Evolutionary conservation across 2,329 filamentous ascomycete genomes (phyloP), one percentile per base, ranked within the genome.

Genomic region (Aspergillus vadensis): DNA sequence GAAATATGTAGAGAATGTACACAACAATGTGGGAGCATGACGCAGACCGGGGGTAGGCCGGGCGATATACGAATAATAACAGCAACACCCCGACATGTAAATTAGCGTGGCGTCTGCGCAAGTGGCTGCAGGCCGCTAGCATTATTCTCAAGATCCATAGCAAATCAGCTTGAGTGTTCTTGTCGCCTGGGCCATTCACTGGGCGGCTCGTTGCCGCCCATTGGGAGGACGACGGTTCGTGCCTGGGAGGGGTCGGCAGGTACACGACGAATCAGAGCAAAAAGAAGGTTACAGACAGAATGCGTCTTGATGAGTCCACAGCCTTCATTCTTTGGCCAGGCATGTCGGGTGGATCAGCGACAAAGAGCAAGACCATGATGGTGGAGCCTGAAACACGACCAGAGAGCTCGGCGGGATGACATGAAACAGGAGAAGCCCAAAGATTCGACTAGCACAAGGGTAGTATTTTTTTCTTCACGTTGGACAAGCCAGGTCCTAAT

Each of bases 361-460:
- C 59, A 57, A 63, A 50, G 48, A 44, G 21, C 19, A 51, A 57
- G 49, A 43, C 36, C 38, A 23, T 50, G n/a, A 48, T 53, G 56
- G 60, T 48, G 41, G 39, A 23, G 44, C 49, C 56, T 65, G 63
- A 65, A 67, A 65, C 63, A 41, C 55, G 59, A 59, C 54, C 44
- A 59, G 54, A 48, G 49, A 55, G 57, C 48, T 52, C 32, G 44
- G 52, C 32, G 55, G 43, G 39, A 23, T 15, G 50, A 41, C 21
- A 41, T 67, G 65, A 67, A 65, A 67, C 65, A 65, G 61, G 63
- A 60, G 63, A 61, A 21, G 27, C 44, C 47, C 52, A 51, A 47
- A 41, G 50, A 50, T 44, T 41, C 27, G 51, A 27, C 43, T 17
- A 39, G 19, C 47, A 21, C 23, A 23, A n/a, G 32, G 19, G 19